Evolutionary conservation across 164 flowering plant genomes (phyloP).

Genomic region (Platanus orientalis): DNA sequence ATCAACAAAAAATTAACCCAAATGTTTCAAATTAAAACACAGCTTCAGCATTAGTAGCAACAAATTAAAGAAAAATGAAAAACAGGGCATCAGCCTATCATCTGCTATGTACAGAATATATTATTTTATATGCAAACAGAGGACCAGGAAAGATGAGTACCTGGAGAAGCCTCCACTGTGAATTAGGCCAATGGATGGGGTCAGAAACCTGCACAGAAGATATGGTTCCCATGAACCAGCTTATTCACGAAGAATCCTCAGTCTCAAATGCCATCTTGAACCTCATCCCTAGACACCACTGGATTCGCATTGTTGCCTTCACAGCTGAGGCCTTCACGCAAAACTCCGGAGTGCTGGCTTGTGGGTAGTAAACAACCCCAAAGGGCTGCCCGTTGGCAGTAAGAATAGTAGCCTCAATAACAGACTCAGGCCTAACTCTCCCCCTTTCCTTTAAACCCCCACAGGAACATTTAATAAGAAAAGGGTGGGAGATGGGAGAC

Average conservation of each 20-base stretch:
- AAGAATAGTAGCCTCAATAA: too few relatives aligned
- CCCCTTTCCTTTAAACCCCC: slow-evolving; percentile 29
- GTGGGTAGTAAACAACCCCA: slow-evolving; percentile 80
- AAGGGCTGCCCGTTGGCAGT: slow-evolving; percentile 73
- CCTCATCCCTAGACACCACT: too few relatives aligned
- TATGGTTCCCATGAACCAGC: too few relatives aligned
- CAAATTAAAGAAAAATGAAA: too few relatives aligned
- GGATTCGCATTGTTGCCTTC: slow-evolving; percentile 65
- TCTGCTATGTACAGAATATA: too few relatives aligned
- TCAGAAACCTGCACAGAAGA: slow-evolving; percentile 80
- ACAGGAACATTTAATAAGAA: slow-evolving; percentile 12
- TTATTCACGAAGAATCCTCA: slow-evolving; percentile 87
- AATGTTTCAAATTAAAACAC: too few relatives aligned
- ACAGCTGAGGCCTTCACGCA: slow-evolving; percentile 69
- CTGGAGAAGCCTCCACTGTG: slow-evolving; percentile 97
- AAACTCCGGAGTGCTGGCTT: slow-evolving; percentile 88
- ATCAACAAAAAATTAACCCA: too few relatives aligned
- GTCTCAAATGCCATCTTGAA: slow-evolving; percentile 98
- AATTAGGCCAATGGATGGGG: slow-evolving; percentile 81
- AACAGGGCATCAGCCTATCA: too few relatives aligned
- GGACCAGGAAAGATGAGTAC: too few relatives aligned
- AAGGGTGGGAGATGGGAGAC: too few relatives aligned
- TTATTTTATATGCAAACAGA: too few relatives aligned
- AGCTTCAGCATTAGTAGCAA: too few relatives aligned
- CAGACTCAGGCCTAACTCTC: slow-evolving; percentile 56